Conservation (phyloP, 805 yeast genomes). For the Teunomyces kruisii region DNA sequence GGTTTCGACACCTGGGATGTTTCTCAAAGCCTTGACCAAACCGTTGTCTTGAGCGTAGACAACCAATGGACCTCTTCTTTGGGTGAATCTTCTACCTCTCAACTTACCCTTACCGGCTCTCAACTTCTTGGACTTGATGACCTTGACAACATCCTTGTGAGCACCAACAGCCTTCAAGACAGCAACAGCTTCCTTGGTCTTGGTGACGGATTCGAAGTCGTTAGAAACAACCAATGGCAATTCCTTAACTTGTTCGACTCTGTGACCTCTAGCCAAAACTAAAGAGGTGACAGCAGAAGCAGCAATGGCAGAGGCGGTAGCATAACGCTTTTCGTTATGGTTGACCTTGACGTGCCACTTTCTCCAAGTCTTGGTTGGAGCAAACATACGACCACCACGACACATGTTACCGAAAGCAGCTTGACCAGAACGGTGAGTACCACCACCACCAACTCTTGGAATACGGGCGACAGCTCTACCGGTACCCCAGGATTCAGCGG, state of each 20-base stretch:
- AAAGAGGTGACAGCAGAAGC: conserved; percentile 98
- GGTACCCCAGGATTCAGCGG: conserved; percentile 99
- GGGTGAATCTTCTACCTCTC: conserved; percentile 99
- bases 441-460: conserved; percentile 99
- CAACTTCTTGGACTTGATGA: conserved; percentile 95
- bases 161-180: conserved; percentile 98
- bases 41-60: conserved; percentile 98
- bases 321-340: conserved; percentile 99
- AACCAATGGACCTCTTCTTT: conserved; percentile 99
- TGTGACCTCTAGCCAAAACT: conserved; percentile 99
- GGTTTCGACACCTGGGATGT: conserved; percentile 99
- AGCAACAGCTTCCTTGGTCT: conserved; percentile 99
- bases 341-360: conserved; percentile 99
- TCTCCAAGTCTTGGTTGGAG: conserved; percentile 99
- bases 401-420: conserved; percentile 99
- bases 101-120: conserved; percentile 99
- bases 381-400: conserved; percentile 99
- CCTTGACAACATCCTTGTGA: conserved; percentile 96
- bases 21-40: conserved; percentile 97
- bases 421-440: conserved; percentile 99
- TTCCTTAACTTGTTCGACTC: conserved; percentile 96
- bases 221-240: conserved; percentile 95
- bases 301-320: conserved; percentile 99
- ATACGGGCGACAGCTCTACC: conserved; percentile 99
- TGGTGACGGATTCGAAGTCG: conserved; percentile 88